Evolutionary conservation across 257 asterid genomes (phyloP).

Genomic region (Ajuga chamaepitys): DNA sequence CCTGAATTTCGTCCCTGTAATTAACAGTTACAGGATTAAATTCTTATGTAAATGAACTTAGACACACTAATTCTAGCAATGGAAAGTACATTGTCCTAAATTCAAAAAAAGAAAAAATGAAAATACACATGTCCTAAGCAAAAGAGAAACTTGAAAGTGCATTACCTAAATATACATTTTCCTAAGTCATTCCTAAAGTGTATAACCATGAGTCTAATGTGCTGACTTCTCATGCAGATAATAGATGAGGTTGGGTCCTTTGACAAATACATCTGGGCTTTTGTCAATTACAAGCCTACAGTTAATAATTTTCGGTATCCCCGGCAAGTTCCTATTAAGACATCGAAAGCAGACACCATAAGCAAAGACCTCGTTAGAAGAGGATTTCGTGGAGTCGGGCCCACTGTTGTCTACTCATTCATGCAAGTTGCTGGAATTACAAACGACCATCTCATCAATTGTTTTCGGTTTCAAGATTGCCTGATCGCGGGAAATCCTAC

Average conservation of each 20-base stretch:
- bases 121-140: too few relatives aligned
- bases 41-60: too few relatives aligned
- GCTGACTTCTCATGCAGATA: conserved; percentile 44
- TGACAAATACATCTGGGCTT: conserved; percentile 82
- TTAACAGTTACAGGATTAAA: too few relatives aligned
- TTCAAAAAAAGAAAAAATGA: too few relatives aligned
- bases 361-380: conserved; percentile 90
- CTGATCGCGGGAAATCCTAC: conserved; percentile 26
- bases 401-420: conserved; percentile 88
- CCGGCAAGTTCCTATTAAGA: conserved; percentile 83
- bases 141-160: too few relatives aligned
- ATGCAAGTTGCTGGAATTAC: conserved; percentile 94
- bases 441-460: conserved; percentile 82
- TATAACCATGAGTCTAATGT: background rate
- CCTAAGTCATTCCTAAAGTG: background rate
- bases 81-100: too few relatives aligned
- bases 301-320: conserved; percentile 73
- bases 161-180: too few relatives aligned
- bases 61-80: too few relatives aligned
- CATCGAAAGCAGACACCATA: conserved; percentile 85
- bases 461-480: conserved; percentile 80
- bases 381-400: conserved; percentile 96
- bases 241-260: conserved; percentile 76
- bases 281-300: conserved; percentile 71
- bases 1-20: too few relatives aligned